Evolutionary conservation across 202 grass and related monocot genomes (phyloP), one percentile per base, ranked within the genome.

Genomic region (Hordeum pubiflorum): DNA sequence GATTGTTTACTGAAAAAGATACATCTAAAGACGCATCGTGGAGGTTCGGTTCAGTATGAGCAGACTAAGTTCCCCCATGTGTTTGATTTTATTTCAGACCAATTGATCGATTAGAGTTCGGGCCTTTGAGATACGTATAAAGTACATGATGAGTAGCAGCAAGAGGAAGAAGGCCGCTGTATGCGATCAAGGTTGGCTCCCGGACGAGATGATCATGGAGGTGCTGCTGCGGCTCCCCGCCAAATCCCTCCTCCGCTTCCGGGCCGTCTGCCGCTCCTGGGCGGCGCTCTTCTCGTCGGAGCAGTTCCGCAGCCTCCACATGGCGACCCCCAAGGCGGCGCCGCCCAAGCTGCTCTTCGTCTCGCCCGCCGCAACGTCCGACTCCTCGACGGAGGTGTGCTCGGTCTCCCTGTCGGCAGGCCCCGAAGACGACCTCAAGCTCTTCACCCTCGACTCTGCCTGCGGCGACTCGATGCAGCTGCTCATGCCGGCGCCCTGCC

Each of bases 121-220:
- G 58, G 23, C 48, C 48, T 50, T 17, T 17, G 44, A 14, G 5
- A 6, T 50, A 2, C 44, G 44, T 50, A 48, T 29, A 29, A 29
- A 3, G 43, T 14, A 48, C 15, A n/a, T 7, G 48, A 7, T 52
- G 48, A 52, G 46, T 6, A 50, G 24, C 10, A 60, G 58, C 58
- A 13, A 12, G 57, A 52, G n/a, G n/a, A 60, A 27, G 24, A 60
- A 0, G 58, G 11, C 11, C 23, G 5, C 24, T 0, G 22, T 59
- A 59, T 59, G 22, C 14, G 14, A 24, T 4, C 20, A 3, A 3
- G 17, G 9, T 8, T 14, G 0, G 3, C 58, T 83, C 2, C 81
- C 60, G 34, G 60, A 83, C 3, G 81, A 83, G 58, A 37, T 83
- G 20, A 57, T 83, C 20, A 66, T 18, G 34, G 81, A 83, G 41